Percentiles rank a stretch among this genome's conserved stretches.
Evolutionary conservation across 495 filamentous ascomycete species (phyloP).

Genomic region (Immersiella caudata): DNA sequence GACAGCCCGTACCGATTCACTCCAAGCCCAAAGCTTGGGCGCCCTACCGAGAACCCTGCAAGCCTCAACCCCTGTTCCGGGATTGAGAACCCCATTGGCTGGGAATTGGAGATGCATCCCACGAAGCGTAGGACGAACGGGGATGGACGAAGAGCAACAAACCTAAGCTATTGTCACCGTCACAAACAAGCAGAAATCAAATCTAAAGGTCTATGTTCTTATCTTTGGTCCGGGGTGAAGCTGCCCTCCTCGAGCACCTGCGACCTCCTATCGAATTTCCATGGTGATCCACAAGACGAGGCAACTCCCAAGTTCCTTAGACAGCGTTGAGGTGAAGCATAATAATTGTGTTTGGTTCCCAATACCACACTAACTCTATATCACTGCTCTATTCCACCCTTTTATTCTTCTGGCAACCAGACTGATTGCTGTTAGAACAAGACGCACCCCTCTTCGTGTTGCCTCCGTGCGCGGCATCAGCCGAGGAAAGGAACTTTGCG

Average conservation of each 20-base stretch:
- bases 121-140: not conserved
- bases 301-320: no score
- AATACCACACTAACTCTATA: no score
- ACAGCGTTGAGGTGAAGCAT: no score
- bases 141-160: not conserved
- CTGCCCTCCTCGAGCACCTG: no score
- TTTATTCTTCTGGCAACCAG: not conserved
- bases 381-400: not conserved
- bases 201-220: no score
- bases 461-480: not conserved
- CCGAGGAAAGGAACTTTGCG: conserved; percentile 6
- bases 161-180: no score
- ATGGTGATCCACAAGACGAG: no score
- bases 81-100: not conserved
- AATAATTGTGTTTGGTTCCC: no score
- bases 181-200: no score
- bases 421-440: conserved; percentile 9
- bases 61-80: not conserved
- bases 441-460: not conserved
- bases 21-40: not conserved
- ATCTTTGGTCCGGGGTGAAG: no score
- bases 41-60: not conserved
- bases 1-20: no score
- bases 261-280: no score
- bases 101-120: not conserved